Percentiles rank a stretch among this genome's conserved stretches.
Conservation (phyloP, 73 alveolate genomes). For the Uronychia binucleata region DNA sequence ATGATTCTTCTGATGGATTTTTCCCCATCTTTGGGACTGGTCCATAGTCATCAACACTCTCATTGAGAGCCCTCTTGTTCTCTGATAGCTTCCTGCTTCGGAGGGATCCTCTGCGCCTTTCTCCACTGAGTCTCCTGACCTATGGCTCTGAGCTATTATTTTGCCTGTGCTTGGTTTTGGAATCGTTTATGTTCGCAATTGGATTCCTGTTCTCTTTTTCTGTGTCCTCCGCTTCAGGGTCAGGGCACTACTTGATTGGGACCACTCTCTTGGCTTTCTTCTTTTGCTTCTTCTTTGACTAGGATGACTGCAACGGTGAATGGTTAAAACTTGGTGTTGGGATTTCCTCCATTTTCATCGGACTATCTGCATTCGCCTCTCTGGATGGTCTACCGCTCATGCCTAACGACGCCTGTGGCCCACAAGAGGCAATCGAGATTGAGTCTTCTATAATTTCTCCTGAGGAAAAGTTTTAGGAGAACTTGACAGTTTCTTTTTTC, state of each 20-base stretch:
- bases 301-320: not conserved
- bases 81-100: not conserved
- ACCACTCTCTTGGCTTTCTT: not conserved
- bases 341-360: not conserved
- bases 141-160: too few relatives aligned
- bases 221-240: not conserved
- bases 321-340: not conserved
- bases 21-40: not conserved
- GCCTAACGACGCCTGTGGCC: too few relatives aligned
- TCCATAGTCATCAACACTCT: not conserved
- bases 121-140: not conserved
- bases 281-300: not conserved
- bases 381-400: too few relatives aligned
- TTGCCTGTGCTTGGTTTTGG: not conserved
- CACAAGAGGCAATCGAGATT: too few relatives aligned
- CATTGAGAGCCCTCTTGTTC: not conserved
- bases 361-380: not conserved
- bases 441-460: too few relatives aligned
- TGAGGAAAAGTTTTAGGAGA: too few relatives aligned
- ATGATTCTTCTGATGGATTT: not conserved
- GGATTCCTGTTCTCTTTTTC: not conserved
- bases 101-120: not conserved
- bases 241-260: not conserved
- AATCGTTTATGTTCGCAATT: not conserved
- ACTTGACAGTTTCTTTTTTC: too few relatives aligned